Evolutionary conservation across 208 protist species (phyloP), one percentile per base, ranked within the genome.

Genomic region (Acanthamoeba sp.): DNA sequence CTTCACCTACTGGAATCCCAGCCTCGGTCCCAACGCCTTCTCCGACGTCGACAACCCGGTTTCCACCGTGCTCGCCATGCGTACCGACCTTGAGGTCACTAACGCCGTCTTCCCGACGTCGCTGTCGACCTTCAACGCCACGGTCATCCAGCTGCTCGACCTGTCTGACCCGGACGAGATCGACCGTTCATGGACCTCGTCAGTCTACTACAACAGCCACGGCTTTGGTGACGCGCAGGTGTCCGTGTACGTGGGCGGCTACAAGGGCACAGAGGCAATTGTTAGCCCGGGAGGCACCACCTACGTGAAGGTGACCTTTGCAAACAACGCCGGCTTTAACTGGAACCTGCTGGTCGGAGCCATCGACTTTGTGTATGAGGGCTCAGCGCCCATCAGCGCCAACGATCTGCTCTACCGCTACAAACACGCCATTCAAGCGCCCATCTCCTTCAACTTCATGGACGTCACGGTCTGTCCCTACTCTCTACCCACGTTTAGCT

Each of bases 1-100:
- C 34, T 95, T 95, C 59, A 57, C 45, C 27, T 95, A 95, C 93
- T 95, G 94, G 94, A 95, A 95, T 73, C 94, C 94, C 9, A 57
- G 71, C 1, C 66, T 92, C 94, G 91, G 92, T 4, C 91, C 92
- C 16, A 95, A 95, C 52, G 45, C 89, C 5, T 95, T 95, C 93
- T 2, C 88, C 29, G 76, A 78, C 24, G 80, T 95, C 45, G 94
- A 95, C 94, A 93, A 95, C 34, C 73, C 62, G 18, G 94, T 85
- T 1, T 29, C 90, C 27, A 91, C 89, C 29, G 71, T 95, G 22
- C 34, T 93, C 38, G 94, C 78, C 85, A 80, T 12, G 38, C 29
- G 94, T 42, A 93, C 91, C 32, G 94, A 95, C 48, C 24, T 95
- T 2, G 6, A 24, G 27, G 45, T 95, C 3, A 24, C 9, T 34